Evolutionary conservation across 371 early-diverging fungal species (phyloP), one percentile per base, ranked within the genome.

Genomic region (Actinomucor elegans): DNA sequence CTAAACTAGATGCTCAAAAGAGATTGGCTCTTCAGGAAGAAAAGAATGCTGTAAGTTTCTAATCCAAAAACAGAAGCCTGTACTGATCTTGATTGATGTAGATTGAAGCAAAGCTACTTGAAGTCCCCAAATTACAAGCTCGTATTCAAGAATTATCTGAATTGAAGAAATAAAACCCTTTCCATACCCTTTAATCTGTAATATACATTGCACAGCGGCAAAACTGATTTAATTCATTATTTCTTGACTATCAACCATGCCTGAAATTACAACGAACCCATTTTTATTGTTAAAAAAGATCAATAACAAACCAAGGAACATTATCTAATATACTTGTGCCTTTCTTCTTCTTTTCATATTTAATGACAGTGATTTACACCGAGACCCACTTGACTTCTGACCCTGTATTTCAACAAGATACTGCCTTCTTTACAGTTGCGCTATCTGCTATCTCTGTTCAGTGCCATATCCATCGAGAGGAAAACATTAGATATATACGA

Each of bases 1-100:
- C 89, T 5, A 82, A 87, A 65, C 73, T 96, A 55, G 94, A 96
- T 67, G 94, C 95, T 7, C 86, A 89, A 69, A 82, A 88, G 63
- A 79, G 94, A 42, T 73, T 95, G 28, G 91, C 89, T 20, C 78
- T 94, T 31, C 87, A 89, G 61, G 87, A 85, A 77, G 90, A 77
- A 62, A 81, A 75, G 65, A 79, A 67, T 63, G 72, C 65, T 48
- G 81, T 69, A 82, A 71, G 58, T 83, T 52, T n/a, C n/a, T n/a
- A n/a, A 11, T 17, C 1, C 27, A 32, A 5, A 10, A 2, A 5
- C 15, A 24, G 5, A 20, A 1, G 12, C 5, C 3, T n/a, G 0
- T 42, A 24, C 23, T 3, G n/a, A 4, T 27, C 14, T 27, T n/a
- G 23, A 8, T 14, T 12, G 10, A 23, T 41, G 18, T 61, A 77